A percentile compares a stretch with the other conserved stretches of the same genome.
Conservation (phyloP, 805 yeast species). For the Candida corydali region DNA sequence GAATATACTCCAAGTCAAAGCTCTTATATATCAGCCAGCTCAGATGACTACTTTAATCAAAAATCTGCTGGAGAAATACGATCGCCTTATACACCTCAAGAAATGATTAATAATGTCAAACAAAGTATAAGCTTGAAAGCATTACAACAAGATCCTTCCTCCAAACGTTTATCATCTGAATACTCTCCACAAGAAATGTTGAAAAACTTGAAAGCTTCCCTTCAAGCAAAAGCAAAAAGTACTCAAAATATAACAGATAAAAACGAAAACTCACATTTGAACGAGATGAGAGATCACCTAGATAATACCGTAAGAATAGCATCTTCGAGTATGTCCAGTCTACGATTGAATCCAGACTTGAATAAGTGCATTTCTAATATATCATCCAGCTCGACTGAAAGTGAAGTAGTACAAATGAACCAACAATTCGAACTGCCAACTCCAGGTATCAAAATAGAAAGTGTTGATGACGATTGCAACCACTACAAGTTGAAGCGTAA, state of each 20-base stretch:
- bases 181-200: conserved; percentile 29
- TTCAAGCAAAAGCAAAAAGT: conserved; percentile 22
- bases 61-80: neutral
- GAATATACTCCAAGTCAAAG: conserved; percentile 2
- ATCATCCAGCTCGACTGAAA: conserved; percentile 1
- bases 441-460: conserved; percentile 9
- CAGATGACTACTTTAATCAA: conserved; percentile 2
- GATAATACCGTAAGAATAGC: conserved; percentile 16
- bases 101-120: conserved; percentile 22
- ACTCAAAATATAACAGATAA: conserved; percentile 13
- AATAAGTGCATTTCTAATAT: conserved; percentile 1
- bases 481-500: conserved; percentile 3
- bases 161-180: conserved; percentile 14
- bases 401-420: neutral
- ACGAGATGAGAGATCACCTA: conserved; percentile 32
- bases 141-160: conserved; percentile 7
- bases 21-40: neutral
- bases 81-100: conserved; percentile 14
- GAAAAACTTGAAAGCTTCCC: conserved; percentile 24
- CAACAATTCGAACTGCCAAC: too few species aligned
- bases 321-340: neutral
- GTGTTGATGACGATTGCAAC: neutral
- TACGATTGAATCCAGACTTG: neutral
- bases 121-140: conserved; percentile 22
- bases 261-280: conserved; percentile 20